Evolutionary conservation across 352 stramenopile species (phyloP), one percentile per base, ranked within the genome.

Genomic region (Phytophthora lateralis): DNA sequence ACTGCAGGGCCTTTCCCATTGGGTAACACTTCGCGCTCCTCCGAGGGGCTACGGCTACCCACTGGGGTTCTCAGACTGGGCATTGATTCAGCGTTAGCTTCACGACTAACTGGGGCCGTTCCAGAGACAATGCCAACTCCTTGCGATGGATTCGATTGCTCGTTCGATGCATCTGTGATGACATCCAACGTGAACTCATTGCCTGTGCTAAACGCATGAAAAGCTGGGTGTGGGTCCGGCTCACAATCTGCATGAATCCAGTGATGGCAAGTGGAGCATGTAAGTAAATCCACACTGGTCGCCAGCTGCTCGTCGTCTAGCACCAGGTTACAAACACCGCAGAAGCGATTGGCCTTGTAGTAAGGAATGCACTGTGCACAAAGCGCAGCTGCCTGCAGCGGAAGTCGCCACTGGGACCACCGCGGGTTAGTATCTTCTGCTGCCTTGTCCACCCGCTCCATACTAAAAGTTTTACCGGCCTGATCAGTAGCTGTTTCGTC

Each of bases 221-320:
- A 89, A 7, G 74, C 77, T 55, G 81, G 69, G 17, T 92, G 72
- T 6, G 73, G 71, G 29, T 95, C 86, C 2, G 80, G 82, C 29
- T 96, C 88, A 46, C 88, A 96, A n/a, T 75, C 68, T 6, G 79
- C 71, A 35, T 96, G 88, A 5, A 93, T 80, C 83, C 83, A 96
- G 14, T 89, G 69, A n/a, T 88, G 66, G 27, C 88, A 96, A 2
- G 74, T 88, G 10, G 79, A 85, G 46, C 88, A 96, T 11, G 83
- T 76, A 4, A 95, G 63, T 41, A 94, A 58, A 30, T 78, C 60
- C 18, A 84, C 59, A 37, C 74, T 85, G 0, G 76, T 82, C 14
- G 71, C 45, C 2, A 89, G 46, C 7, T 75, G 32, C 2, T 77
- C 62, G 12, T 85, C 71, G 20, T 85, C 71, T 24, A 91, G 63